These are phyloP conservation scores for Neopestalotiopsis sp. DNA, from an alignment of 2,329 filamentous ascomycete species.

Conservation along the genomic window DNA sequence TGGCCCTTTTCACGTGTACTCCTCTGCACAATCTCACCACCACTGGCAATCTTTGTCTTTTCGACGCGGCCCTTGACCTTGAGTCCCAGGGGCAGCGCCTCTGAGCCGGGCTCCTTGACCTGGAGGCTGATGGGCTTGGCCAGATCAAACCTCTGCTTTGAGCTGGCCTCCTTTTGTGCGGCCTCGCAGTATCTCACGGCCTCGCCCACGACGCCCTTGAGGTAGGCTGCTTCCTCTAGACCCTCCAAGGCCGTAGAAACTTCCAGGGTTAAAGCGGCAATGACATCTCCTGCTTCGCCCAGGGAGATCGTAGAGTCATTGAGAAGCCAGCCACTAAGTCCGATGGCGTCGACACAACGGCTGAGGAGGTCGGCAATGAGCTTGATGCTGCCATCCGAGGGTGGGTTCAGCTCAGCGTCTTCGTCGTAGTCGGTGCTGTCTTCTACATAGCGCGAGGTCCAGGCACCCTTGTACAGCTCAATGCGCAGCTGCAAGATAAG, in stretches of 20 bases:
- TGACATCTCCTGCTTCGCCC: conserved; percentile 66
- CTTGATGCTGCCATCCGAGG: conserved; percentile 71
- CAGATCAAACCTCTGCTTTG: conserved; percentile 31
- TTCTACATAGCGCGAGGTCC: conserved; percentile 72
- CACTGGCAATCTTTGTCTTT: conserved; percentile 65
- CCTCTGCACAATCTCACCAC: conserved; percentile 73
- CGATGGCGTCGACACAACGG: conserved; percentile 77
- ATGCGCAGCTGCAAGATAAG: conserved; percentile 75
- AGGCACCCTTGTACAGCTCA: conserved; percentile 76
- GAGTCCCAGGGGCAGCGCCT: conserved; percentile 74
- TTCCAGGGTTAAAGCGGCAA: conserved; percentile 70
- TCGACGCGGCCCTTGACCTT: conserved; percentile 61
- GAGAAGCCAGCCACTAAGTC: conserved; percentile 75
- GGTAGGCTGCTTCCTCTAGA: conserved; percentile 70
- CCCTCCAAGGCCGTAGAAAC: conserved; percentile 75
- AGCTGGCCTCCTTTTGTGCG: conserved; percentile 32
- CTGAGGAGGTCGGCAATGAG: conserved; percentile 75
- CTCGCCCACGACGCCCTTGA: conserved; percentile 70
- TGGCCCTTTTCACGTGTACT: conserved; percentile 77
- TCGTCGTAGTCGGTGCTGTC: conserved; percentile 58
- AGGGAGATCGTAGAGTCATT: conserved; percentile 61
- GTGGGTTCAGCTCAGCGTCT: conserved; percentile 51
- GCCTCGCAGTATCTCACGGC: conserved; percentile 65
- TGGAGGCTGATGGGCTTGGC: conserved; percentile 53
- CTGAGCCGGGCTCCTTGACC: conserved; percentile 46